Percentiles rank a stretch among this genome's conserved stretches.
These are phyloP conservation scores for Leishmania mexicana DNA, from an alignment of 208 protist genomes.

Conservation along the genomic window DNA sequence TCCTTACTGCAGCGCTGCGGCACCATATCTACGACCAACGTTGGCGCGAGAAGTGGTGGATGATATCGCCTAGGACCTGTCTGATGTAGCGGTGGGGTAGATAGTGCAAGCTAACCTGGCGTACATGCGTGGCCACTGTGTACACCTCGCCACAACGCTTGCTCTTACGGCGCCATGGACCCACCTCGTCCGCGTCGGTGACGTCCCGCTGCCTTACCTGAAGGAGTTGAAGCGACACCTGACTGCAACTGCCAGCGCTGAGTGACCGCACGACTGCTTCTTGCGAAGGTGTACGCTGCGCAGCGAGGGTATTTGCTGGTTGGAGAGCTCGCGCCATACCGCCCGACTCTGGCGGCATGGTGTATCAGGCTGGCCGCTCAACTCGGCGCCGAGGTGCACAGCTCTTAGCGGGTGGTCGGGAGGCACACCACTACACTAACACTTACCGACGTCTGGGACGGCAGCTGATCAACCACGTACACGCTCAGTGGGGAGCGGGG, in stretches of 20 bases:
- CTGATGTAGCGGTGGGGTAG: conserved; percentile 29
- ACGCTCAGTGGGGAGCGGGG: conserved; percentile 8
- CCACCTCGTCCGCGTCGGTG: conserved; percentile 17
- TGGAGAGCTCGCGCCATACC: conserved; percentile 2
- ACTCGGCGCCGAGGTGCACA: conserved; percentile 29
- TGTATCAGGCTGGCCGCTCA: conserved; percentile 16
- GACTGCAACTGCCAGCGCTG: conserved; percentile 7
- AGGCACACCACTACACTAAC: conserved; percentile 25
- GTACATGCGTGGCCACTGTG: conserved; percentile 79
- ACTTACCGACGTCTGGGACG: conserved; percentile 25
- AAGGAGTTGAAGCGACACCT: neutral
- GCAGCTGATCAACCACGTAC: conserved; percentile 22
- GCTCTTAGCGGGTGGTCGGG: conserved; percentile 11
- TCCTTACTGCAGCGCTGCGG: neutral
- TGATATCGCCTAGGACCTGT: neutral
- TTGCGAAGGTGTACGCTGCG: conserved; percentile 16
- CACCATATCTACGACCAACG: neutral
- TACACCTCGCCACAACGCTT: conserved; percentile 18
- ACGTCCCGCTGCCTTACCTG: neutral
- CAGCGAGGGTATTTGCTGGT: conserved; percentile 23
- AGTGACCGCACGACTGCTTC: conserved; percentile 31
- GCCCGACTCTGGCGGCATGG: conserved; percentile 12
- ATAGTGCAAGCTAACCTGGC: conserved; percentile 50
- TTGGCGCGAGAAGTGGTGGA: conserved; percentile 25
- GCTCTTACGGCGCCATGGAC: neutral